phyloP scores from a whole-genome alignment of 345 rosid species.

The Geranium brycei region DNA sequence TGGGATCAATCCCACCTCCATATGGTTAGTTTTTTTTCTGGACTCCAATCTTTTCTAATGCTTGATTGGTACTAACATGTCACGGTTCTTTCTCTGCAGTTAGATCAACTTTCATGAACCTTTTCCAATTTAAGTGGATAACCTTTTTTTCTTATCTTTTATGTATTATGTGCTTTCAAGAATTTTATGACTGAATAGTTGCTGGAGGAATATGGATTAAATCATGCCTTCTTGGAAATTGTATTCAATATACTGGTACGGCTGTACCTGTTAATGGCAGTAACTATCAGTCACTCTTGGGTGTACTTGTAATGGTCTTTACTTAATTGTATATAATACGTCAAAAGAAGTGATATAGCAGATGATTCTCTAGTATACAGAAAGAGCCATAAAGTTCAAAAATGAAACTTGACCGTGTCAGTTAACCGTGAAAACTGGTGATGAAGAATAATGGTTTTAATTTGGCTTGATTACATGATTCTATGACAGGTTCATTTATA shows the following conservation, averaged over 20 bases:
- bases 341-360: too few species aligned
- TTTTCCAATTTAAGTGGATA: background rate
- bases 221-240: background rate
- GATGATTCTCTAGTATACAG: too few species aligned
- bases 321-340: background rate
- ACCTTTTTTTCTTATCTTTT: background rate
- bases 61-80: background rate
- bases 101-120: background rate
- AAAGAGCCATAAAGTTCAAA: too few species aligned
- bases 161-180: background rate
- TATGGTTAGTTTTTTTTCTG: slow-evolving; percentile 56
- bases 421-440: too few species aligned
- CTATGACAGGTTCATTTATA: background rate
- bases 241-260: background rate
- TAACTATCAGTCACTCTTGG: background rate
- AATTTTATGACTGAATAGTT: background rate
- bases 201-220: background rate
- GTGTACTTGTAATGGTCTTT: background rate
- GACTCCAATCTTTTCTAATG: slow-evolving; percentile 8
- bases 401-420: too few species aligned
- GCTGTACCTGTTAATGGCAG: background rate
- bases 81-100: background rate
- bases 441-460: background rate
- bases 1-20: slow-evolving; percentile 84
- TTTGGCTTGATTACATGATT: background rate